A percentile compares a stretch with the other conserved stretches of the same genome.
phyloP scores from a whole-genome alignment of 768 basidiomycete species.

The Chalciporus sphaerocephalus region DNA sequence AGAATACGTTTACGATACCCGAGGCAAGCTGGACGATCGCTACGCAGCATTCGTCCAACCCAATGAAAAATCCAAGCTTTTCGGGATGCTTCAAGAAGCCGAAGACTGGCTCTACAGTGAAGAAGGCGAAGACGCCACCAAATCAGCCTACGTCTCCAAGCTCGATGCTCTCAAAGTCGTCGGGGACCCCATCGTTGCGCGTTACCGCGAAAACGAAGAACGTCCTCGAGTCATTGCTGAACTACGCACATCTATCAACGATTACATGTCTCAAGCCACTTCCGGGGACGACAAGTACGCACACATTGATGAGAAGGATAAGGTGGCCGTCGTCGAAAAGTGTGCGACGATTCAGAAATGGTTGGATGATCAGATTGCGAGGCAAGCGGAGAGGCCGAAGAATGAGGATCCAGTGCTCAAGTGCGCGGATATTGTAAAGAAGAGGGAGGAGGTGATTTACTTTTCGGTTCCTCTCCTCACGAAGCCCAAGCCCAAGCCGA shows the following conservation, averaged over 20 bases:
- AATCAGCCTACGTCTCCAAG: conserved; percentile 86
- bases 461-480: conserved; percentile 87
- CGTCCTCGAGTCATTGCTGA: conserved; percentile 66
- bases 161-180: conserved; percentile 80
- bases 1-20: conserved; percentile 97
- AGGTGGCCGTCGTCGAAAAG: conserved; percentile 81
- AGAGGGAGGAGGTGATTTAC: conserved; percentile 88
- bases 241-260: conserved; percentile 86
- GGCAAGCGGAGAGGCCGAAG: conserved; percentile 87
- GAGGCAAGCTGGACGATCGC: conserved; percentile 85
- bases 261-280: conserved; percentile 78
- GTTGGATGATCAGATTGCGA: conserved; percentile 87
- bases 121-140: conserved; percentile 92
- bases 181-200: conserved; percentile 82
- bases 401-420: conserved; percentile 82
- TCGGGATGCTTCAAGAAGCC: conserved; percentile 64
- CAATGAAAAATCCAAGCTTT: conserved; percentile 73
- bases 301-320: conserved; percentile 89
- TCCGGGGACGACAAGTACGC: conserved; percentile 79
- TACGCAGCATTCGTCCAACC: conserved; percentile 73
- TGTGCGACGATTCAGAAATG: conserved; percentile 89
- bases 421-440: conserved; percentile 80
- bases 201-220: conserved; percentile 80
- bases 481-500: conserved; percentile 86
- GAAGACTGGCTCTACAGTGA: conserved; percentile 98